Conservation (phyloP, 129 eudicot species). For the Flaveria brownii region DNA sequence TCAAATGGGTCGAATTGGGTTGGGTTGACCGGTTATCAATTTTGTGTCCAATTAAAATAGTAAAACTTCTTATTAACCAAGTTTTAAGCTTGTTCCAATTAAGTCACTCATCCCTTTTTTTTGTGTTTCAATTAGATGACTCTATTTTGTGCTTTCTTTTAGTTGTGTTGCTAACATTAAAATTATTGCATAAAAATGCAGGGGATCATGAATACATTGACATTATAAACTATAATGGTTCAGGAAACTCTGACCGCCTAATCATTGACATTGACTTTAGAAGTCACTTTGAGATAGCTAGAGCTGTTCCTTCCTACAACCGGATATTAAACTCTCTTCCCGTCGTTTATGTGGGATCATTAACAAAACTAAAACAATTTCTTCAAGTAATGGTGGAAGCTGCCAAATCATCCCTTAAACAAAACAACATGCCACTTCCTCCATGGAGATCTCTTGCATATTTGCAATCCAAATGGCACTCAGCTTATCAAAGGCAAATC, state of each 20-base stretch:
- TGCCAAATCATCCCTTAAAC: constrained; percentile 69
- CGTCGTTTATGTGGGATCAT: constrained; percentile 69
- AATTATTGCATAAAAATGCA: constrained; percentile 30
- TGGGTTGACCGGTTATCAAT: background rate
- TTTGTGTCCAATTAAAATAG: background rate
- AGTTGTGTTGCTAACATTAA: background rate
- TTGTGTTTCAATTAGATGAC: no score
- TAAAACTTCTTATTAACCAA: no score
- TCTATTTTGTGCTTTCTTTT: background rate
- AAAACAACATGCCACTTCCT: constrained; percentile 93
- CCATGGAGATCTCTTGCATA: constrained; percentile 92
- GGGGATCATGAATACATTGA: constrained; percentile 93
- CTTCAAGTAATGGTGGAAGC: constrained; percentile 93
- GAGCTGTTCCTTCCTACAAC: constrained; percentile 81
- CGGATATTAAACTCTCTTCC: constrained; percentile 68
- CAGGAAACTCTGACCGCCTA: constrained; percentile 55
- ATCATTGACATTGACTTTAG: constrained; percentile 84
- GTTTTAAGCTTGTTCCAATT: no score
- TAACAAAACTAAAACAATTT: constrained; percentile 58
- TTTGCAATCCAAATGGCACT: constrained; percentile 89
- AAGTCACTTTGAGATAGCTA: constrained; percentile 93
- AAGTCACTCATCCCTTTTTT: no score
- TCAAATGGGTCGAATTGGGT: background rate
- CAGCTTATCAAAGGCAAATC: constrained; percentile 55
- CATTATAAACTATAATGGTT: constrained; percentile 47